Evolutionary conservation across 305 asterid species (phyloP).

Genomic region (Solanum hybrid): DNA sequence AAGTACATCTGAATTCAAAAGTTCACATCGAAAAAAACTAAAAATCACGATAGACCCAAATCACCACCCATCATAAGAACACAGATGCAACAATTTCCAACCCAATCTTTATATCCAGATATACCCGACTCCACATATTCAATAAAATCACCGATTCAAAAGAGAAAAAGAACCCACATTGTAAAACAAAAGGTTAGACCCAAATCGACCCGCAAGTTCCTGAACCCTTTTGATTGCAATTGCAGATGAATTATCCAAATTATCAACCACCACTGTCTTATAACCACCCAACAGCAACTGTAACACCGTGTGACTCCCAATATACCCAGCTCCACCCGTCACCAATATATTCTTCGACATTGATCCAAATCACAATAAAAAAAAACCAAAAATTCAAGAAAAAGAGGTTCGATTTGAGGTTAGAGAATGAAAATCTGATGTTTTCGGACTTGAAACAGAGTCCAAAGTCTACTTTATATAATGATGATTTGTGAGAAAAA

Average conservation of each 20-base stretch:
- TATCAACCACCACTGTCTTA: slow-evolving; percentile 66
- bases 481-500: not conserved
- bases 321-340: slow-evolving; percentile 95
- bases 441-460: not conserved
- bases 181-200: slow-evolving; percentile 60
- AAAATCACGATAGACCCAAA: not conserved
- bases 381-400: not conserved
- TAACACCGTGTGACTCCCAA: slow-evolving; percentile 90
- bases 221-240: slow-evolving; percentile 54
- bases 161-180: slow-evolving; percentile 34
- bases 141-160: not conserved
- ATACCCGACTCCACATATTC: not conserved
- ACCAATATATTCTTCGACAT: slow-evolving; percentile 73
- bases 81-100: not conserved
- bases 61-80: not conserved
- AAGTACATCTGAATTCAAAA: not conserved
- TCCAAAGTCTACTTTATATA: not conserved
- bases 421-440: not conserved
- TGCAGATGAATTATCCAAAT: slow-evolving; percentile 79
- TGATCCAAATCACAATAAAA: not conserved
- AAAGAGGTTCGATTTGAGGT: not conserved
- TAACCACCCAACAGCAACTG: slow-evolving; percentile 71
- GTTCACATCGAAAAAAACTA: not conserved
- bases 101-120: not conserved
- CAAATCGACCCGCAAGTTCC: slow-evolving; percentile 63